Base-by-base conservation (phyloP, 1,139 yeast genomes). In the Taiozyma onychis region DNA sequence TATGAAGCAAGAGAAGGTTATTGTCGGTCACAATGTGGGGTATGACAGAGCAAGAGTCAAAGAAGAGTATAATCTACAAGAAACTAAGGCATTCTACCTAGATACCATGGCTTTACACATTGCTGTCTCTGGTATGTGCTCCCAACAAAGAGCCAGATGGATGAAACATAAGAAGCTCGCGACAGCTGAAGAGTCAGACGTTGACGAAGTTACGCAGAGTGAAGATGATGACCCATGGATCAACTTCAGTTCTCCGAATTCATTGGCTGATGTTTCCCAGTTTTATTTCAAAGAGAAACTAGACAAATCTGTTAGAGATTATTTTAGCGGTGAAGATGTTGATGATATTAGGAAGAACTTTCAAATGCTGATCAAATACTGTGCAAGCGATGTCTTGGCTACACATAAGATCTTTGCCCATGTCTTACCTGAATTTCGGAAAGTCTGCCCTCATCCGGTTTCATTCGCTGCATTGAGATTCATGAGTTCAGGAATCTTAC, bases 81-180 rank as follows among this genome's bases (percentile, higher is more conserved):
- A 75, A 46, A 75, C 95, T 0, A 81, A 84, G 59, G 87, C 88
- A 2, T 90, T 89, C 66, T 95, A 74, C 61, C 58, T 95, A 51
- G 99, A 95, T 66, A 93, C 96, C 1, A 87, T 93, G 93, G 85
- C 98, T 1, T 71, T 95, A 26, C 99, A 95, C 68, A 83, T 91
- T 39, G 95, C 98, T 0, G 82, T 83, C 1, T 83, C 88, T 48
- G 99, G 99, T 0, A 85, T 95, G 77, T 88, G 97, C 64, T 88
- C 98, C 1, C 82, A 89, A 57, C 99, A 95, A 64, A 71, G 98
- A 54, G 86, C 91, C 0, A 74, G 77, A 26, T 95, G 95, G 90
- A 70, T 80, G 62, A 83, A 81, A 56, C 83, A 78, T 62, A 77
- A 75, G 51, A 81, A 80, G 58, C 63, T 56, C 47, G 50, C 53